Evolutionary conservation across 1,139 yeast species (phyloP), one percentile per base, ranked within the genome.

Genomic region (Nadsonia starkeyi-henricii): DNA sequence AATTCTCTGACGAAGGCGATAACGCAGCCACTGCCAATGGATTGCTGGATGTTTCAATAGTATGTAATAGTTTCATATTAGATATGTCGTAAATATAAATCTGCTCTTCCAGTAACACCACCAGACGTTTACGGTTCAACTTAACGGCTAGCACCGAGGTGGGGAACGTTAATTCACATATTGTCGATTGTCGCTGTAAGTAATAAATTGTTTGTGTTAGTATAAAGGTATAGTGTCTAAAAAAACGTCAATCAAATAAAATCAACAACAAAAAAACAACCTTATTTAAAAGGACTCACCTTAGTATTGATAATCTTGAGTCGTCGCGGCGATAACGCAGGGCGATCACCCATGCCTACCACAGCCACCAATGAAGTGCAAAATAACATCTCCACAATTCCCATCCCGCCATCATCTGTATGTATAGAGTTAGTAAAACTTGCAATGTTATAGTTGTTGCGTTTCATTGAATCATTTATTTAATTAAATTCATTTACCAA

Each of bases 81-180:
- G 81, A 73, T 43, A 91, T 82, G 60, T 91, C 96, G 64, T 91
- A 91, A 47, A 91, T 77, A 65, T 85, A 88, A 8, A 91, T 81
- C 62, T 89, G 95, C 53, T 83, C 88, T 56, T 82, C 88, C 49
- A 91, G 69, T 26, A 86, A 71, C 13, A 89, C 94, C 20, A 85
- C 74, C 56, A 91, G 70, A 46, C 95, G 72, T 41, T 78, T 70
- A 48, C 82, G 76, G 55, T 91, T 88, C 66, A 91, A 70, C 58
- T 80, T 81, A 28, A 91, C 93, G 44, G 79, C 77, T 42, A 86
- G 67, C 8, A 91, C 83, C 0, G 94, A 72, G 0, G 94, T 77
- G 0, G 96, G 96, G 64, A 88, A 91, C 0, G 94, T 79, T 52
- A 91, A 73, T 61, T 91, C 97, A 64, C 94, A 88, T 44, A 83